These are phyloP conservation scores for Quercus ilex DNA, from an alignment of 306 rosid genomes.

Conservation along the genomic window DNA sequence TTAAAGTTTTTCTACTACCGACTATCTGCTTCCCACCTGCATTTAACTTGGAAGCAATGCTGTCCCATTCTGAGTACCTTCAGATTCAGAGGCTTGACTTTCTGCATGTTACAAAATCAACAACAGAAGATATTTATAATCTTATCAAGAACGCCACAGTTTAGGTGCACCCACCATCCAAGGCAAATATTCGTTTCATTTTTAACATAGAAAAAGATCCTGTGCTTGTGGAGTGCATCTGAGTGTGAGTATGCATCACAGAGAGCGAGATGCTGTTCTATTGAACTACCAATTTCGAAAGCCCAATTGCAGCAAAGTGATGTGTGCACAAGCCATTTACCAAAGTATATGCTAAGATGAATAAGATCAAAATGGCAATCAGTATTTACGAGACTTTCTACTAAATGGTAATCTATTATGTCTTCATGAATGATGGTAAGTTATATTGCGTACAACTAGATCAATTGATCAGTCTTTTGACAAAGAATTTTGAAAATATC, in stretches of 20 bases:
- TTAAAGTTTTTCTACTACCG: background rate
- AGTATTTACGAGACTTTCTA: too few relatives aligned
- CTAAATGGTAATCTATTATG: too few relatives aligned
- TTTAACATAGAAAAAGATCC: background rate
- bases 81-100: slow-evolving; percentile 12
- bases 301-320: background rate
- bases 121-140: background rate
- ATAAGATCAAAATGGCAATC: background rate
- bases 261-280: too few relatives aligned
- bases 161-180: background rate
- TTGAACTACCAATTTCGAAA: background rate
- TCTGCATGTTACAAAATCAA: slow-evolving; percentile 14
- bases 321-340: background rate
- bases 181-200: too few relatives aligned
- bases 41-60: background rate
- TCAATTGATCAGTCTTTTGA: background rate
- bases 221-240: too few relatives aligned
- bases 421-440: background rate
- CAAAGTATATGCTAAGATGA: background rate
- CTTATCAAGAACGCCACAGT: background rate
- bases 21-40: background rate
- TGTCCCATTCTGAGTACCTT: background rate
- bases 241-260: too few relatives aligned
- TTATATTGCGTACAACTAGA: background rate
- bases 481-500: too few relatives aligned